phyloP scores from a whole-genome alignment of 768 basidiomycete species.

The Gelatoporia subvermispora region DNA sequence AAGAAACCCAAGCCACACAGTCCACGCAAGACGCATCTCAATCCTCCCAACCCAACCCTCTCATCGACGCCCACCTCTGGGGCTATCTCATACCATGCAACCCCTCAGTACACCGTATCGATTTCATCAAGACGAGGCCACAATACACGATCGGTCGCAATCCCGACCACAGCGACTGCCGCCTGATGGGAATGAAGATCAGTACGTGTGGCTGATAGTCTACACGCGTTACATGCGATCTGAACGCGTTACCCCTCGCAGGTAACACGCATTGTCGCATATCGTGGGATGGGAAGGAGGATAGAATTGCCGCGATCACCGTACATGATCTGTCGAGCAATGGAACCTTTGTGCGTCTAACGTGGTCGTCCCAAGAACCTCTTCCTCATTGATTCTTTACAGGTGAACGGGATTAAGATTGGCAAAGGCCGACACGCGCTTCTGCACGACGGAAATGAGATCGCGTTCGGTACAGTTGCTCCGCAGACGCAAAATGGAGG shows the following conservation, averaged over 20 bases:
- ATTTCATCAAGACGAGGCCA: conserved; percentile 52
- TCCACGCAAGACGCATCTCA: conserved; percentile 37
- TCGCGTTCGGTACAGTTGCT: conserved; percentile 69
- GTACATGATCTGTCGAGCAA: conserved; percentile 63
- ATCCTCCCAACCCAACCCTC: conserved; percentile 30
- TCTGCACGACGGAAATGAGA: conserved; percentile 76
- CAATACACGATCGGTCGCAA: conserved; percentile 54
- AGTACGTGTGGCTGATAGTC: conserved; percentile 44
- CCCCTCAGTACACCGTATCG: conserved; percentile 45
- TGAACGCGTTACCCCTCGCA: conserved; percentile 28
- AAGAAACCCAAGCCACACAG: conserved; percentile 35
- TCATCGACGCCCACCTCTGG: conserved; percentile 46
- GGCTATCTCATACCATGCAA: conserved; percentile 68
- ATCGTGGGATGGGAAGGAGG: conserved; percentile 52
- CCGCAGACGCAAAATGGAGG: conserved; percentile 37
- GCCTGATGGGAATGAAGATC: conserved; percentile 68
- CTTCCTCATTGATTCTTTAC: not conserved
- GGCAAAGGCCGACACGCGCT: conserved; percentile 50
- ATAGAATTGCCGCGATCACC: conserved; percentile 35
- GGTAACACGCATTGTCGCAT: conserved; percentile 55
- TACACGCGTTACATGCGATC: conserved; percentile 1
- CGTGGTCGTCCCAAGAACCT: not conserved
- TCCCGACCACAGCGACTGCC: conserved; percentile 37
- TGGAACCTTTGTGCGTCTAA: conserved; percentile 58
- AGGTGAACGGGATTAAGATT: conserved; percentile 70